phyloP scores from a whole-genome alignment of 2,329 filamentous ascomycete genomes.

The Paradendryphiella salina region DNA sequence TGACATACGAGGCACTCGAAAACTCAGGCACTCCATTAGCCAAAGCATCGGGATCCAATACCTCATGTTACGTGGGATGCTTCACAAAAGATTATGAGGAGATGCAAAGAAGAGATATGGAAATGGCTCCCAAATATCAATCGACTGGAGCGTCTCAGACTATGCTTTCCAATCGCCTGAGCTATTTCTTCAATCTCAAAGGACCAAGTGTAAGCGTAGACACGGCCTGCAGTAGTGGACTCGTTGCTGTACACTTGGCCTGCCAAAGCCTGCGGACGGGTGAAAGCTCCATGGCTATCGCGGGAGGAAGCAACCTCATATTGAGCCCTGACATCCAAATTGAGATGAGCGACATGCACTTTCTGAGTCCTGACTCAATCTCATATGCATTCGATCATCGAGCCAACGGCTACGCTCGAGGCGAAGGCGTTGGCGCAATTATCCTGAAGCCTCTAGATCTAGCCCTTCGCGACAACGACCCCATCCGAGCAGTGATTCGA shows the following conservation, averaged over 20 bases:
- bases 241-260: constrained; percentile 27
- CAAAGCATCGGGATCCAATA: constrained; percentile 21
- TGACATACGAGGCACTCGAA: constrained; percentile 31
- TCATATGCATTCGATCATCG: constrained; percentile 51
- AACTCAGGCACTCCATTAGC: constrained; percentile 17
- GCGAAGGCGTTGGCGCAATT: constrained; percentile 57
- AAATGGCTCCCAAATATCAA: constrained; percentile 20
- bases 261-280: constrained; percentile 32
- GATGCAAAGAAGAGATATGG: constrained; percentile 20
- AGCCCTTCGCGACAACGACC: constrained; percentile 28
- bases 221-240: constrained; percentile 27
- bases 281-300: constrained; percentile 27
- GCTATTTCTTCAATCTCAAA: constrained; percentile 27
- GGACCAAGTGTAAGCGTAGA: constrained; percentile 28
- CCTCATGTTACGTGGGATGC: constrained; percentile 24
- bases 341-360: constrained; percentile 21
- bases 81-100: constrained; percentile 27
- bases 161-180: constrained; percentile 20
- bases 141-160: constrained; percentile 15
- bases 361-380: constrained; percentile 37
- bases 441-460: constrained; percentile 31
- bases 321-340: constrained; percentile 18
- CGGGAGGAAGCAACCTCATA: constrained; percentile 26
- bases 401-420: constrained; percentile 66
- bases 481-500: constrained; percentile 36